Evolutionary conservation across 2,329 filamentous ascomycete genomes (phyloP).

Genomic region (Claviceps maximensis): DNA sequence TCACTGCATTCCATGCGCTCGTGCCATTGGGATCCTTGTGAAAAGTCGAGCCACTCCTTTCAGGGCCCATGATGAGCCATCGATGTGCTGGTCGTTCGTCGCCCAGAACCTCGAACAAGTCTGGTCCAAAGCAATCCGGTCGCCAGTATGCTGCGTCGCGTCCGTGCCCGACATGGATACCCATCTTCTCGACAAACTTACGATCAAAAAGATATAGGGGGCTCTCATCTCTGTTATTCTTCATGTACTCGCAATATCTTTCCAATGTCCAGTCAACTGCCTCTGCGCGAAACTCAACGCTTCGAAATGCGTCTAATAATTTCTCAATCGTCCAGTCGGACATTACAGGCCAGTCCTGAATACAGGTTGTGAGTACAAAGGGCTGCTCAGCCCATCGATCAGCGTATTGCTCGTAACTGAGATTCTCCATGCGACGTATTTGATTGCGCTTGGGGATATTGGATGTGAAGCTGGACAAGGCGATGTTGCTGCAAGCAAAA

Average conservation of each 20-base stretch:
- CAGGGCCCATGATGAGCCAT: constrained; percentile 86
- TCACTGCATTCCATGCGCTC: constrained; percentile 86
- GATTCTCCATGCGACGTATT: constrained; percentile 55
- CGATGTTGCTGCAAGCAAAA: constrained; percentile 74
- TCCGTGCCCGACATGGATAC: constrained; percentile 44
- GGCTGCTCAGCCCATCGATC: constrained; percentile 64
- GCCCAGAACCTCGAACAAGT: constrained; percentile 71
- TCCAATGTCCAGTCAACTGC: constrained; percentile 81
- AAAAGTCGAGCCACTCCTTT: constrained; percentile 81
- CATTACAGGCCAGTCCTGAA: constrained; percentile 70
- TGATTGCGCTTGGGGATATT: constrained; percentile 62
- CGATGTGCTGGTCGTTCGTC: constrained; percentile 70
- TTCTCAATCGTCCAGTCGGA: constrained; percentile 58
- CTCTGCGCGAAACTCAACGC: constrained; percentile 72
- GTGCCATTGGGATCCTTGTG: constrained; percentile 70
- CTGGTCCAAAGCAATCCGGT: constrained; percentile 73
- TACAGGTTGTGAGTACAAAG: constrained; percentile 74
- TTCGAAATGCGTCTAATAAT: constrained; percentile 49
- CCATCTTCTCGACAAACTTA: constrained; percentile 77
- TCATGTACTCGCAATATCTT: constrained; percentile 76
- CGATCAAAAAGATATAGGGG: constrained; percentile 89
- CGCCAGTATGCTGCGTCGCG: constrained; percentile 54
- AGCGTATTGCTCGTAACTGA: constrained; percentile 63
- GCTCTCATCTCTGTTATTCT: constrained; percentile 67
- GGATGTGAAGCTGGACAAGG: constrained; percentile 49